Evolutionary conservation across 1,139 yeast species (phyloP), one percentile per base, ranked within the genome.

Genomic region (Eremothecium gossypii): DNA sequence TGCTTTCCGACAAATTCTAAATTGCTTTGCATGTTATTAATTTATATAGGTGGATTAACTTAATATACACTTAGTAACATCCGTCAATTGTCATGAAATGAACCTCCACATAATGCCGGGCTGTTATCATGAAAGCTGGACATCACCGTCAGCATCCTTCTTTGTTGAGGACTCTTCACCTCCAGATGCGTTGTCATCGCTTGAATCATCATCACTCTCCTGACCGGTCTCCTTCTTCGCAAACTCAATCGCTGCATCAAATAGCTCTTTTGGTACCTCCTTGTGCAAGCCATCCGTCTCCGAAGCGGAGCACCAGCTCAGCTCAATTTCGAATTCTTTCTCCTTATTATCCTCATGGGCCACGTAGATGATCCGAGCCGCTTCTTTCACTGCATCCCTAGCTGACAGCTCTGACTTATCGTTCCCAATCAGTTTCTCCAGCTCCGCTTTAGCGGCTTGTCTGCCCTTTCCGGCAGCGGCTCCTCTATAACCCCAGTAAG

Each of bases 391-490:
- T 3, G 95, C 98, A 26, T 89, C 95, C 51, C 68, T 74, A 8
- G 80, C 84, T 2, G 81, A 69, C 51, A 93, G 68, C 51, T 87
- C 83, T 3, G 52, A 50, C n/a, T 52, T 46, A 28, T 50, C 41
- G 12, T 50, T 49, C 33, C 53, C 55, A 27, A 59, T 46, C 54
- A 93, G 71, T 64, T 91, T 93, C 65, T 93, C 99, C 55, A 93
- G 74, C 66, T 93, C 98, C 14, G 91, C 83, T 66, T 87, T 89
- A 45, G 98, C 98, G 23, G 86, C 77, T 66, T 91, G 98, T 64
- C 97, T 79, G 37, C 98, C 98, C 64, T 91, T 93, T 48, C 99
- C 99, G 4, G 96, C 79, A 30, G 98, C 98, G 39, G 96, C 95
- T 44, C 96, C 98, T 42, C 76, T 74, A 66, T 91, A 93, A 38